Evolutionary conservation across 192 early-diverging fungal species (phyloP).

Genomic region (Coemansia sp.): DNA sequence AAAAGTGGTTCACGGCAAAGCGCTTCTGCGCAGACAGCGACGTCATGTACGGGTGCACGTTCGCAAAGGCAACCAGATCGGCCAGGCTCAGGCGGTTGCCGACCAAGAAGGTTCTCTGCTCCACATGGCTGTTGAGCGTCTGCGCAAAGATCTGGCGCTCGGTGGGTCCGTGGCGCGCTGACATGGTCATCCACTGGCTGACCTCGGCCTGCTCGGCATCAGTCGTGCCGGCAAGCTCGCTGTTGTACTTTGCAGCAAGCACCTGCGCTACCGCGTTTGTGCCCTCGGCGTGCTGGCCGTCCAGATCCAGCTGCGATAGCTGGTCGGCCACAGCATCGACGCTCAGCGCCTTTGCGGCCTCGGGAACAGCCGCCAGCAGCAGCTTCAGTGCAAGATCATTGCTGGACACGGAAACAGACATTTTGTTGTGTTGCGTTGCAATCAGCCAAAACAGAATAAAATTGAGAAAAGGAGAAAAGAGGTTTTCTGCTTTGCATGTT

Average conservation of each 20-base stretch:
- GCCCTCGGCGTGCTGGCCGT: constrained; percentile 38
- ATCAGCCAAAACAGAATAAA: background rate
- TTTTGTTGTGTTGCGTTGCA: constrained; percentile 8
- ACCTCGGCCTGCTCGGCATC: constrained; percentile 44
- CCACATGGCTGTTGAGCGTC: constrained; percentile 63
- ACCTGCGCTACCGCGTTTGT: constrained; percentile 45
- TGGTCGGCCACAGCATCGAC: constrained; percentile 40
- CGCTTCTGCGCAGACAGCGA: constrained; percentile 57
- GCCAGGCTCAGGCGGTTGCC: constrained; percentile 63
- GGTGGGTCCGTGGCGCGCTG: constrained; percentile 35
- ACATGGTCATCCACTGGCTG: constrained; percentile 56
- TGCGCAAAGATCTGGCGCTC: constrained; percentile 51
- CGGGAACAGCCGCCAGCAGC: constrained; percentile 35
- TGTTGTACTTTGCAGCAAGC: constrained; percentile 42
- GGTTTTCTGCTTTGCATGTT: background rate
- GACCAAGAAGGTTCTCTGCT: constrained; percentile 64
- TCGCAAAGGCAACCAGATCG: constrained; percentile 66
- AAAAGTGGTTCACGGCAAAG: constrained; percentile 59
- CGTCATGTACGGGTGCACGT: constrained; percentile 58
- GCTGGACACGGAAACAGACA: constrained; percentile 40
- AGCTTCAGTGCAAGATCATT: constrained; percentile 45
- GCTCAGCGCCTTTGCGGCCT: constrained; percentile 25
- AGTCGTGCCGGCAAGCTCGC: constrained; percentile 30
- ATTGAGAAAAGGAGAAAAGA: background rate
- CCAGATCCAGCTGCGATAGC: constrained; percentile 38